Evolutionary conservation across 177 flowering plant genomes (phyloP).

Genomic region (Vitis hybrid): DNA sequence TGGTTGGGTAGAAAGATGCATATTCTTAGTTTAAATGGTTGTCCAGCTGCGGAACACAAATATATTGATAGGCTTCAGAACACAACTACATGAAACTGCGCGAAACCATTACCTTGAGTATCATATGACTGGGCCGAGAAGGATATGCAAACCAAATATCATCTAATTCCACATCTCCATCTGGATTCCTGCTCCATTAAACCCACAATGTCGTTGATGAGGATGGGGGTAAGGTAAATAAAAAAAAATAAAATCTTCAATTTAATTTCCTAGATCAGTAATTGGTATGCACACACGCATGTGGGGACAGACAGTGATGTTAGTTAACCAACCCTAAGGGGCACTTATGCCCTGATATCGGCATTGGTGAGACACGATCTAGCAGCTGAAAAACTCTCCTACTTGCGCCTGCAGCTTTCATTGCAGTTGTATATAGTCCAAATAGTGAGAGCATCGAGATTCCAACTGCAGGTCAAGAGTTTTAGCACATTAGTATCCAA

Average conservation of each 20-base stretch:
- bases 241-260: background rate
- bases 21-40: no score
- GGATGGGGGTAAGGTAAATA: background rate
- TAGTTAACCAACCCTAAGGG: conserved; percentile 64
- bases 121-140: conserved; percentile 87
- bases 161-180: conserved; percentile 84
- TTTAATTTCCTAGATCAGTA: background rate
- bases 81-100: background rate
- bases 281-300: background rate
- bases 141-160: conserved; percentile 99
- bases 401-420: conserved; percentile 99
- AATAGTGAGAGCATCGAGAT: conserved; percentile 79
- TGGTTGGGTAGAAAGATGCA: no score
- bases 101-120: conserved; percentile 68
- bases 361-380: conserved; percentile 84
- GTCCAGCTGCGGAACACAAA: no score
- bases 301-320: background rate
- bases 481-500: background rate
- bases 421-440: conserved; percentile 76
- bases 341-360: conserved; percentile 71
- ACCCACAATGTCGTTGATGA: background rate
- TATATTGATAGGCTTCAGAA: background rate
- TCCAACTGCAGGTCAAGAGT: conserved; percentile 60
- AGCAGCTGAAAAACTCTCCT: conserved; percentile 92
- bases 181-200: conserved; percentile 52